Evolutionary conservation across 2,329 filamentous ascomycete genomes (phyloP), one percentile per base, ranked within the genome.

Genomic region (Penicillium sp.): DNA sequence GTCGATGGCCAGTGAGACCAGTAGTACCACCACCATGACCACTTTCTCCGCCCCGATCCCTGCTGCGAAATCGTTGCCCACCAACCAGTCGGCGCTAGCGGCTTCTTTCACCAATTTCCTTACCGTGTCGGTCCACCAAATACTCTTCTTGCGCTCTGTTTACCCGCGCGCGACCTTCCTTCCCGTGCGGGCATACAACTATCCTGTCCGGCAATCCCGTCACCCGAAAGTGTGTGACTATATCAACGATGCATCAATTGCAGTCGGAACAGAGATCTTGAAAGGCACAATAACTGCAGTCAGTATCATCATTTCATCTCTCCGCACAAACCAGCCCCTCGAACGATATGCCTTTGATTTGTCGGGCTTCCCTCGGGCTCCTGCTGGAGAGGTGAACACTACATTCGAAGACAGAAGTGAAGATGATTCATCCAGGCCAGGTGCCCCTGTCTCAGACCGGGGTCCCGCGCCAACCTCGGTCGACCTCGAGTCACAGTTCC

Each of bases 181-280:
- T 57, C 86, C 88, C 43, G 85, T 88, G 39, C 85, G 89, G 62
- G 92, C 91, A 67, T 93, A 93, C 81, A 92, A 93, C 77, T 87
- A 92, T 57, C 84, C 91, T 29, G 89, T 96, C 46, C 88, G 90
- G 67, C 92, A 96, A 72, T 93, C 87, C 59, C 89, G 92, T 57
- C 92, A 96, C 74, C 91, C 93, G 0, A 85, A 85, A 66, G 89
- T 96, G 62, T 96, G 91, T 81, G 80, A 86, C 67, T 97, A 93
- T 90, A 87, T 96, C 75, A 85, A 83, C 70, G 90, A 95, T 72
- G 91, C 92, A 63, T 85, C 95, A 43, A 79, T 86, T 61, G 89
- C 91, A 35, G 84, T 92, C 23, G 81, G 85, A 58, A 80, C 79
- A 3, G 89, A 96, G 76, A 81, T 96, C 35, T 81, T 89, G 48